Evolutionary conservation across 2,329 filamentous ascomycete genomes (phyloP).

Genomic region (Nemania sp.): DNA sequence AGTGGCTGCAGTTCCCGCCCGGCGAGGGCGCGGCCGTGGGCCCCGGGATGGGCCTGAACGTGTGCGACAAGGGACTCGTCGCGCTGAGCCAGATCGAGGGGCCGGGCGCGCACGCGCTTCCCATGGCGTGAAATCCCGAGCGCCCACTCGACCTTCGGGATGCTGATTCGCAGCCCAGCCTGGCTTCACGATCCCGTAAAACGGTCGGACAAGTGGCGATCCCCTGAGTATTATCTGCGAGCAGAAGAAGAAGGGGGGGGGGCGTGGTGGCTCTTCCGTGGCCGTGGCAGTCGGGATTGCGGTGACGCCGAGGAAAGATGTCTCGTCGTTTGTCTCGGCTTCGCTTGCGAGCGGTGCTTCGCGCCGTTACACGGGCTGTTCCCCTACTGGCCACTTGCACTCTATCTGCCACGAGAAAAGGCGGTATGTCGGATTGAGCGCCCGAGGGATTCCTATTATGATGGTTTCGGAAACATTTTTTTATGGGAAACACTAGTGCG

Average conservation of each 20-base stretch:
- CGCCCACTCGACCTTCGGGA: too few species aligned
- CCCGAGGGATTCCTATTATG: too few species aligned
- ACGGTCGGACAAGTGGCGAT: too few species aligned
- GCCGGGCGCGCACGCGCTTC: slow-evolving; percentile 13
- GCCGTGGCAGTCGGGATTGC: neutral
- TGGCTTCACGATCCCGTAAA: too few species aligned
- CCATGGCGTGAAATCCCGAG: neutral
- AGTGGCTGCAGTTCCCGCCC: slow-evolving; percentile 61
- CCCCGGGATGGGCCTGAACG: slow-evolving; percentile 19
- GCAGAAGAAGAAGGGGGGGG: neutral
- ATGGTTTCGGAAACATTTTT: neutral
- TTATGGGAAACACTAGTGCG: neutral
- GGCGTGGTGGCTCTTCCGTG: neutral
- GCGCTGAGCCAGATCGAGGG: slow-evolving; percentile 26
- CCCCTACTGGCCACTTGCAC: neutral
- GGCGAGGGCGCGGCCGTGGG: slow-evolving; percentile 47
- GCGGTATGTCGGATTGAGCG: neutral
- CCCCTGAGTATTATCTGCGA: neutral
- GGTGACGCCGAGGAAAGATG: neutral
- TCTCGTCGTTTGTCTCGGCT: neutral
- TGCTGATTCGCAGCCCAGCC: too few species aligned
- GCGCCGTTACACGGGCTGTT: neutral
- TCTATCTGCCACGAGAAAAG: neutral
- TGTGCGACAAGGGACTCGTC: slow-evolving; percentile 22
- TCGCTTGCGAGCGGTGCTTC: neutral